Conservation (phyloP, 1,284 basidiomycete species). For the Hypsizygus ulmarius region DNA sequence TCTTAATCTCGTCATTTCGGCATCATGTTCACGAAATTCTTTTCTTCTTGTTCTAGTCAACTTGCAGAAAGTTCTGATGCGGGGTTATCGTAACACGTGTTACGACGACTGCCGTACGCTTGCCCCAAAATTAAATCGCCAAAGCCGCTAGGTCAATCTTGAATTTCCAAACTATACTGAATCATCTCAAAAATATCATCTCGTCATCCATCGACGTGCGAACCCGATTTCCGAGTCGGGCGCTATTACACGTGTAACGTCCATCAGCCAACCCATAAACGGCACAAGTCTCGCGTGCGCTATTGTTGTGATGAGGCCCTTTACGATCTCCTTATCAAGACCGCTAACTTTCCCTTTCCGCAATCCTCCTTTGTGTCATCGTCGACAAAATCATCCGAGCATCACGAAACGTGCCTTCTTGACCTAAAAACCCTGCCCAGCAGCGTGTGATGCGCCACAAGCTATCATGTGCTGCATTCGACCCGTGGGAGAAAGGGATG, state of each 20-base stretch:
- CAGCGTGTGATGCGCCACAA: constrained; percentile 14
- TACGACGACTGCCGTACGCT: constrained; percentile 4
- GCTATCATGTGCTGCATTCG: not conserved
- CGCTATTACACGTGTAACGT: constrained; percentile 15
- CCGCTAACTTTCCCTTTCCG: not conserved
- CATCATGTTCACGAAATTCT: not conserved
- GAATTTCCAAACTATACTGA: not conserved
- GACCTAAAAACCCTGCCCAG: not conserved
- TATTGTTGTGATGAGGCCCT: constrained; percentile 3
- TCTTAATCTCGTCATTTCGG: not conserved
- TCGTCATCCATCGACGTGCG: not conserved
- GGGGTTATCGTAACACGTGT: constrained; percentile 11
- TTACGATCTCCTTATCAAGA: constrained; percentile 7
- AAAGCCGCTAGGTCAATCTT: not conserved
- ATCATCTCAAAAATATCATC: not conserved
- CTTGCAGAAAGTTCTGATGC: constrained; percentile 5
- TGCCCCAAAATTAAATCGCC: constrained; percentile 6
- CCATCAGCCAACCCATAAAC: constrained; percentile 5
- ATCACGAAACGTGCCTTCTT: constrained; percentile 13
- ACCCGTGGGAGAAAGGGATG: not conserved
- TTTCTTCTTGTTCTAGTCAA: not conserved
- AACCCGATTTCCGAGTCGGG: not conserved
- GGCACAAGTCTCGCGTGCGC: constrained; percentile 5
- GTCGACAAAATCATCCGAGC: not conserved
- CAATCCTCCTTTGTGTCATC: not conserved